These are phyloP conservation scores for Penicillium silybi DNA, from an alignment of 495 filamentous ascomycete species.

Conservation along the genomic window DNA sequence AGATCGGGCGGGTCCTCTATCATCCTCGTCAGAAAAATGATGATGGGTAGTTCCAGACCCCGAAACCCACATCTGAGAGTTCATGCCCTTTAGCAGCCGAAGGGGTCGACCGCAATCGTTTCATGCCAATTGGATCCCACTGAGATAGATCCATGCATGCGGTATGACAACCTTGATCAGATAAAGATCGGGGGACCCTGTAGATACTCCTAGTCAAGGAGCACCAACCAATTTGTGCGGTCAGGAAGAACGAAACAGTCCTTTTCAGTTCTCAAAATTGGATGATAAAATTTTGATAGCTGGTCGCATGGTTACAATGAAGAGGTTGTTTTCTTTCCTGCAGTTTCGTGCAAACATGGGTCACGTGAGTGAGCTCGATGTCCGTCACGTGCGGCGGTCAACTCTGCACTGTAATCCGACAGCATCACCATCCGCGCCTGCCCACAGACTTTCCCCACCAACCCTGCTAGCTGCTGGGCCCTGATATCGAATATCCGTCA, in stretches of 20 bases:
- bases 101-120: background rate
- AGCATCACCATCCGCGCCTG: conserved; percentile 13
- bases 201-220: too few relatives aligned
- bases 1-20: too few relatives aligned
- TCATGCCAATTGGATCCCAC: background rate
- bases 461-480: background rate
- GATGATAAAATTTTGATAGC: background rate
- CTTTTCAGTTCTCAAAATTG: background rate
- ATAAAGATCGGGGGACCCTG: background rate
- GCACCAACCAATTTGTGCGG: too few relatives aligned
- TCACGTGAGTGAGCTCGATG: conserved; percentile 5
- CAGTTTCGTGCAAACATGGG: background rate
- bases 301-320: background rate
- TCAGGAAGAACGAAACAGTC: background rate
- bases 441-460: conserved; percentile 11
- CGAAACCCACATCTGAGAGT: too few relatives aligned
- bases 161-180: background rate
- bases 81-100: too few relatives aligned
- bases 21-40: too few relatives aligned
- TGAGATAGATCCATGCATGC: too few relatives aligned
- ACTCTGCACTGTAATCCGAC: conserved; percentile 21
- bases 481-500: background rate
- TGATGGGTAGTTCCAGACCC: too few relatives aligned
- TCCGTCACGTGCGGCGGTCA: conserved; percentile 7
- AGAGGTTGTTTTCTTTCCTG: background rate